Percentiles rank a stretch among this genome's conserved stretches.
Conservation (phyloP, 306 rosid species). For the Fragaria nilgerrensis region DNA sequence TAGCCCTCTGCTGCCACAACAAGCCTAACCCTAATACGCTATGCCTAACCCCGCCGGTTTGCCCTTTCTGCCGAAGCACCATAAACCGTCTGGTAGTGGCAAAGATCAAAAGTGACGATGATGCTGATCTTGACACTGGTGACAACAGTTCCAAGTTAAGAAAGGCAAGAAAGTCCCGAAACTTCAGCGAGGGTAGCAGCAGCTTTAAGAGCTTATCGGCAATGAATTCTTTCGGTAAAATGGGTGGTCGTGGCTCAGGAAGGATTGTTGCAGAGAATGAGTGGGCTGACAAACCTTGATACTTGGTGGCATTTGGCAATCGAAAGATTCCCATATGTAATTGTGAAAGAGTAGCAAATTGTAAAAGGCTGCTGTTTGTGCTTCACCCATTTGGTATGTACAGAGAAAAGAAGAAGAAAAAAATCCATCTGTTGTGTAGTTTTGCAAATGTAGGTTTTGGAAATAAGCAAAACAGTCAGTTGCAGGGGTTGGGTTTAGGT, state of each 20-base stretch:
- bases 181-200: conserved; percentile 79
- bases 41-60: conserved; percentile 64
- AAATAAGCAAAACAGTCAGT: conserved; percentile 47
- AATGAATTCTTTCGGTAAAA: conserved; percentile 66
- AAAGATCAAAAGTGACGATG: conserved; percentile 45
- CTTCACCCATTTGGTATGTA: conserved; percentile 37
- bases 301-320: conserved; percentile 25
- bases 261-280: conserved; percentile 63
- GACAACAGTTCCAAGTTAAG: conserved; percentile 54
- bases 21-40: conserved; percentile 77
- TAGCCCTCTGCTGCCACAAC: conserved; percentile 93
- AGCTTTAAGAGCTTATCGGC: conserved; percentile 75
- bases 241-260: conserved; percentile 66
- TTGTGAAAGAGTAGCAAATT: conserved; percentile 21
- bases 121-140: conserved; percentile 41
- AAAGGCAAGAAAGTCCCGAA: conserved; percentile 58
- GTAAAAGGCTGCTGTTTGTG: conserved; percentile 17
- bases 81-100: conserved; percentile 55
- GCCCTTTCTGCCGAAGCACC: conserved; percentile 92
- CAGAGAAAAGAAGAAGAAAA: not conserved
- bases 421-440: conserved; percentile 34
- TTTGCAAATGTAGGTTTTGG: conserved; percentile 40
- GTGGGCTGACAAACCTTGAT: conserved; percentile 60
- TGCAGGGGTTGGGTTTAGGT: conserved; percentile 34
- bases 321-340: conserved; percentile 24